phyloP scores from a whole-genome alignment of 2,329 filamentous ascomycete genomes.

The Alternaria gaisen region DNA sequence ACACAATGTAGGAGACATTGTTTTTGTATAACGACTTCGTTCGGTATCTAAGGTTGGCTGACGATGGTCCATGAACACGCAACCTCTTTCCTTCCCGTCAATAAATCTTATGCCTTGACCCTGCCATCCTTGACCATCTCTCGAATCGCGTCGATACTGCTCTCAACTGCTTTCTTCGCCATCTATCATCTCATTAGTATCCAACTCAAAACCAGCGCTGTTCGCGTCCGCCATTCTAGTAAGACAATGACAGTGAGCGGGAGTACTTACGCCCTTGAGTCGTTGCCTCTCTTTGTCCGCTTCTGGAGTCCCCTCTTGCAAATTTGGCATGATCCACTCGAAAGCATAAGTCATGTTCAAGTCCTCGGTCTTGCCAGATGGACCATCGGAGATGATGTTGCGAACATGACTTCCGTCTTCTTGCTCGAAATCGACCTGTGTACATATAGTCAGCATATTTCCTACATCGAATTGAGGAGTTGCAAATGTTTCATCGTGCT shows the following conservation, averaged over 20 bases:
- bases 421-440: constrained; percentile 59
- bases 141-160: constrained; percentile 54
- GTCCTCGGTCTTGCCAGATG: constrained; percentile 43
- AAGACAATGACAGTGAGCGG: not conserved
- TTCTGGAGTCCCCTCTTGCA: constrained; percentile 50
- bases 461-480: not conserved
- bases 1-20: not conserved
- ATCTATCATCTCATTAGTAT: constrained; percentile 32
- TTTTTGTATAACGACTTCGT: not conserved
- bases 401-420: constrained; percentile 54
- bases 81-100: not conserved
- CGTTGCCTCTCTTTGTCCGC: constrained; percentile 37
- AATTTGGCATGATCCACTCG: constrained; percentile 50
- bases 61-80: not conserved
- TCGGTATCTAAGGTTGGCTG: not conserved
- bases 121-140: constrained; percentile 53
- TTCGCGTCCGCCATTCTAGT: not conserved
- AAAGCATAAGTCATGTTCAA: constrained; percentile 59
- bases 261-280: constrained; percentile 33
- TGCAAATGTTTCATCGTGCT: not conserved
- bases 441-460: not conserved
- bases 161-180: constrained; percentile 55
- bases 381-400: constrained; percentile 56
- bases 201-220: not conserved
- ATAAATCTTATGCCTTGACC: constrained; percentile 29